Evolutionary conservation across 331 rosid species (phyloP).

Genomic region (Stylosanthes scabra): DNA sequence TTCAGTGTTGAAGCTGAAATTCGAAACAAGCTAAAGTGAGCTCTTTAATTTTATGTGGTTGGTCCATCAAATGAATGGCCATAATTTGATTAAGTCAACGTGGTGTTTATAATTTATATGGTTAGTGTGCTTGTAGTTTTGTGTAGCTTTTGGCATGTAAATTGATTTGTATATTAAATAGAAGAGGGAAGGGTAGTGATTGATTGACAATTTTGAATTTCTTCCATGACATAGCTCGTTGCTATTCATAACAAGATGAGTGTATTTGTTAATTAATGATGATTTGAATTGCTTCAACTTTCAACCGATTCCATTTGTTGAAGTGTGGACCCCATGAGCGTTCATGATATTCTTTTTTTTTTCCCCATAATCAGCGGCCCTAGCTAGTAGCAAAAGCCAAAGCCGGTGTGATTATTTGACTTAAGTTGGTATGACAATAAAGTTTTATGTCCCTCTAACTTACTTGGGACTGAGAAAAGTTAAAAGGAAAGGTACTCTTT

Average conservation of each 20-base stretch:
- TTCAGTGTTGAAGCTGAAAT: conserved; percentile 43
- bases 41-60: conserved; percentile 30
- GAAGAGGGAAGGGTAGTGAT: conserved; percentile 27
- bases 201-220: conserved; percentile 40
- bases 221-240: conserved; percentile 26
- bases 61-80: conserved; percentile 25
- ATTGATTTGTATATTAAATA: conserved; percentile 68
- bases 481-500: conserved; percentile 28
- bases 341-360: not conserved
- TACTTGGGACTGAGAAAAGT: conserved; percentile 34
- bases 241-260: conserved; percentile 21
- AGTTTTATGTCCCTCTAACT: conserved; percentile 40
- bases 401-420: conserved; percentile 35
- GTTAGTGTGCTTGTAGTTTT: conserved; percentile 30
- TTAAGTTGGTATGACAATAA: conserved; percentile 32
- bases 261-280: conserved; percentile 42
- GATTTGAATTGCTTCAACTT: conserved; percentile 36
- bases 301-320: not conserved
- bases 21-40: conserved; percentile 30
- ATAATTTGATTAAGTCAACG: conserved; percentile 34
- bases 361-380: conserved; percentile 16
- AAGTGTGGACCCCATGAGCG: conserved; percentile 28
- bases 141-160: conserved; percentile 54
- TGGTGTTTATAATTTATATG: conserved; percentile 22
- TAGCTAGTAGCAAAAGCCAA: conserved; percentile 32